Base-by-base conservation (phyloP, 805 yeast genomes). In the Teunomyces stri region DNA sequence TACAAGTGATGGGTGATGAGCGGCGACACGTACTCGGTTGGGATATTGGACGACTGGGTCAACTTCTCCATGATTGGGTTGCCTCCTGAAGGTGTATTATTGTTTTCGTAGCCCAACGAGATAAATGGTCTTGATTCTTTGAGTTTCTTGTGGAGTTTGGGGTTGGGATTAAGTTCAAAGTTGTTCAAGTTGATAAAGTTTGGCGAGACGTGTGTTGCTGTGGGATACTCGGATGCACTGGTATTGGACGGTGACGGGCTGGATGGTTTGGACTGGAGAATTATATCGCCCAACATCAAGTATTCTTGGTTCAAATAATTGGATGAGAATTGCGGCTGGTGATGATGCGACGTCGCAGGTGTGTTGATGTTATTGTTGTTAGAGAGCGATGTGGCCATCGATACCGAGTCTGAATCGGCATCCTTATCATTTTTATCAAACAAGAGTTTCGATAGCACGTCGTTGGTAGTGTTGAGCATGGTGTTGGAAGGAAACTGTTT, bases 1-100 rank as follows among this genome's bases (percentile, higher is more conserved):
- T 80, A 79, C 12, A 80, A 65, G 58, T 82, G 83, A 50, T 84
- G 75, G 47, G 81, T 69, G 10, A 78, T 70, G 48, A 82, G 59
- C 5, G 87, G 87, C 3, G 84, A 75, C 3, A 82, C 75, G 58
- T 81, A 82, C 42, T 73, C 78, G 9, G 66, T 55, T 30, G 46
- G 42, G 4, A 36, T 31, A 12, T 45, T 45, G 28, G 45, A 30
- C 6, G 47, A 31, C 18, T 43, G 46, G n/a, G 46, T 18, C 20
- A 47, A 20, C n/a, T 44, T 44, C 28, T 43, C 29, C 34, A 44
- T 35, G 28, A 47, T 34, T 6, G 43, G 46, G 16, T 47, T 42
- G 2, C 27, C 27, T 21, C 12, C 42, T 11, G 42, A 12, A 4
- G 42, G 18, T 4, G 42, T 25, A 21, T 34, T 39, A 27, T 5